phyloP scores from a whole-genome alignment of 2,329 filamentous ascomycete genomes.

The Stachybotrys elegans region DNA sequence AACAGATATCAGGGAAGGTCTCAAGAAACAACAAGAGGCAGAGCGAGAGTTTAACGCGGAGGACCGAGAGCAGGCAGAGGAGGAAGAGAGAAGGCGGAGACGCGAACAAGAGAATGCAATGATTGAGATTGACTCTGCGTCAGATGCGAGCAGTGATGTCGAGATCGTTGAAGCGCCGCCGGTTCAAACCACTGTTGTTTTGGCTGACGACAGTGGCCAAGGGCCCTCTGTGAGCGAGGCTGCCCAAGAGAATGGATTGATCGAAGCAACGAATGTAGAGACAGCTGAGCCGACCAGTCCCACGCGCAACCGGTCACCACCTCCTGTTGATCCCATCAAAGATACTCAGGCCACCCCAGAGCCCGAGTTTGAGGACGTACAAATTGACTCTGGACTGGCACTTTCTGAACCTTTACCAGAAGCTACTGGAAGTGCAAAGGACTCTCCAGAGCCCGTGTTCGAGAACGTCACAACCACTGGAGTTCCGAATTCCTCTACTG shows the following conservation, averaged over 20 bases:
- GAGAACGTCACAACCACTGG: slow-evolving; percentile 23
- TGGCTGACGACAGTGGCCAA: too few species aligned
- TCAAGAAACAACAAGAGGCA: slow-evolving; percentile 52
- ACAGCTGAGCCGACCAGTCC: too few species aligned
- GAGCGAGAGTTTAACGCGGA: slow-evolving; percentile 61
- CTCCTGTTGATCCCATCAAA: too few species aligned
- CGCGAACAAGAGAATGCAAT: slow-evolving; percentile 41
- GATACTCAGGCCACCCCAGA: slow-evolving; percentile 7
- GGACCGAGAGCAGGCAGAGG: slow-evolving; percentile 51
- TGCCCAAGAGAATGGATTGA: too few species aligned
- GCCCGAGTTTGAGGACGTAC: slow-evolving; percentile 32
- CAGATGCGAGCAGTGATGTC: slow-evolving; percentile 52
- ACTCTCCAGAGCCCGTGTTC: slow-evolving; percentile 30
- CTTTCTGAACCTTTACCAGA: slow-evolving; percentile 5
- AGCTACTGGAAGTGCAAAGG: slow-evolving; percentile 15
- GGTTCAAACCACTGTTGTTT: too few species aligned
- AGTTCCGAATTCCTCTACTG: too few species aligned
- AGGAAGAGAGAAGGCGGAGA: slow-evolving; percentile 45
- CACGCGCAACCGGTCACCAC: too few species aligned
- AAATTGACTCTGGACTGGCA: slow-evolving; percentile 5
- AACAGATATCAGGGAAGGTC: slow-evolving; percentile 59
- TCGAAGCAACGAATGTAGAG: too few species aligned
- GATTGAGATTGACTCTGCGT: slow-evolving; percentile 59
- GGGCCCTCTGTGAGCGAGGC: too few species aligned
- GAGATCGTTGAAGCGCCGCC: slow-evolving; percentile 50